Percentiles rank a stretch among this genome's conserved stretches.
phyloP scores from a whole-genome alignment of 2,329 filamentous ascomycete species.

The Monosporascus sp. region DNA sequence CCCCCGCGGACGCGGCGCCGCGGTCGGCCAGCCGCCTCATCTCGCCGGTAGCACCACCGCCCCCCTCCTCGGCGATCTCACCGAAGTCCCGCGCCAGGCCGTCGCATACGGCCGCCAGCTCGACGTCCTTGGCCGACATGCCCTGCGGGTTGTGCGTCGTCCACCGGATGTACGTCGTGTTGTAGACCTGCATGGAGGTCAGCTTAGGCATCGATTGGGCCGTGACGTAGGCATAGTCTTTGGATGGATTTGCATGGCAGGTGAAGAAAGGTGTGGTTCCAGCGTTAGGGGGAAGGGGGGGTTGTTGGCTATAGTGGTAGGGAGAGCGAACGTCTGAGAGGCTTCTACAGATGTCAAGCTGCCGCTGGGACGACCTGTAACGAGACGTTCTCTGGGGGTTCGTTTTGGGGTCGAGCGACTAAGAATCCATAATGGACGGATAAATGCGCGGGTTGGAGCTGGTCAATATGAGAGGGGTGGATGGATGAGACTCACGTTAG shows the following conservation, averaged over 20 bases:
- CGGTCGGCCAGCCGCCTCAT: slow-evolving; percentile 42
- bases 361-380: too few species aligned
- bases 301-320: not conserved
- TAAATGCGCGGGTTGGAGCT: too few species aligned
- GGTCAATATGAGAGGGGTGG: not conserved
- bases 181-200: slow-evolving; percentile 52
- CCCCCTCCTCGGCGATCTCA: slow-evolving; percentile 37
- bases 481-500: slow-evolving; percentile 49
- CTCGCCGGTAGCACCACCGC: slow-evolving; percentile 22
- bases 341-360: too few species aligned
- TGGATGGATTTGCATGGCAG: too few species aligned
- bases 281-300: not conserved
- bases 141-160: slow-evolving; percentile 66
- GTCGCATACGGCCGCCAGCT: slow-evolving; percentile 61
- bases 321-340: not conserved
- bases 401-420: too few species aligned
- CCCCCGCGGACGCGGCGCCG: slow-evolving; percentile 41
- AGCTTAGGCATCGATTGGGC: too few species aligned
- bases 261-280: not conserved
- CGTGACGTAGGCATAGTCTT: too few species aligned
- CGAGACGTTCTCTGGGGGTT: too few species aligned
- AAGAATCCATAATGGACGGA: too few species aligned
- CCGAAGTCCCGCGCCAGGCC: slow-evolving; percentile 51
- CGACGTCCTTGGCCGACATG: slow-evolving; percentile 59
- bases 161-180: slow-evolving; percentile 66